These are phyloP conservation scores for Crithidia fasciculata DNA, from an alignment of 208 protist genomes.

Conservation along the genomic window DNA sequence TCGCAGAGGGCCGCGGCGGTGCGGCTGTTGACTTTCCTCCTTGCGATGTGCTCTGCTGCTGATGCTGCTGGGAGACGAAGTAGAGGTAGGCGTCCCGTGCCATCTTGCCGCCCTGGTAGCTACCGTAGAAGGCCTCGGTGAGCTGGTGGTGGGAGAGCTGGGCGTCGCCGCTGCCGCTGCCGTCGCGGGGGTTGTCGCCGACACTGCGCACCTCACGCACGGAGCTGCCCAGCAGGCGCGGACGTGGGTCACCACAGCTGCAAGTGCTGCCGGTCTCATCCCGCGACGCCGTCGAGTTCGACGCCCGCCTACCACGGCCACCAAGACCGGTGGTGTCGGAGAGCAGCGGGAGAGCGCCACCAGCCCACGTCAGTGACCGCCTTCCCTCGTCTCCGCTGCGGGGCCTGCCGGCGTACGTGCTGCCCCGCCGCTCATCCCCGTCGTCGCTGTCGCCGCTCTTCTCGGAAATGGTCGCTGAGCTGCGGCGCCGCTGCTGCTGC, in stretches of 20 bases:
- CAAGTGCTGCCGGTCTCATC: too few relatives aligned
- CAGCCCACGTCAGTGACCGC: neutral
- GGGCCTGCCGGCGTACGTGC: too few relatives aligned
- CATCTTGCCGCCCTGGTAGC: slow-evolving; percentile 53
- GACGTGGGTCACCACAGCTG: too few relatives aligned
- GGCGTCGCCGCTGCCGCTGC: neutral
- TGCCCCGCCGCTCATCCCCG: too few relatives aligned
- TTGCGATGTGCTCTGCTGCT: neutral
- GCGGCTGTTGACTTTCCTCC: too few relatives aligned
- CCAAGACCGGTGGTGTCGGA: neutral
- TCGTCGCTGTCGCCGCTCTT: neutral
- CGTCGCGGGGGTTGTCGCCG: neutral
- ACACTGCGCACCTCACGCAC: neutral
- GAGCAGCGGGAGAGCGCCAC: neutral
- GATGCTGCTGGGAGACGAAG: slow-evolving; percentile 41
- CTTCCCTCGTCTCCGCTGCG: neutral
- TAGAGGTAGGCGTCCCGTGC: slow-evolving; percentile 73
- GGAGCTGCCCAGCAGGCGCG: neutral
- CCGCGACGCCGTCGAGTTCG: too few relatives aligned
- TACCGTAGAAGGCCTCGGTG: slow-evolving; percentile 71
- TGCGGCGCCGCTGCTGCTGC: neutral
- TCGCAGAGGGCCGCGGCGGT: too few relatives aligned
- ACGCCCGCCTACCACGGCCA: too few relatives aligned
- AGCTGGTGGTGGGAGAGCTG: slow-evolving; percentile 68
- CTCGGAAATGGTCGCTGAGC: neutral